These are phyloP conservation scores for Desmodesmus armatus DNA, from an alignment of 139 green algal species.

Conservation along the genomic window DNA sequence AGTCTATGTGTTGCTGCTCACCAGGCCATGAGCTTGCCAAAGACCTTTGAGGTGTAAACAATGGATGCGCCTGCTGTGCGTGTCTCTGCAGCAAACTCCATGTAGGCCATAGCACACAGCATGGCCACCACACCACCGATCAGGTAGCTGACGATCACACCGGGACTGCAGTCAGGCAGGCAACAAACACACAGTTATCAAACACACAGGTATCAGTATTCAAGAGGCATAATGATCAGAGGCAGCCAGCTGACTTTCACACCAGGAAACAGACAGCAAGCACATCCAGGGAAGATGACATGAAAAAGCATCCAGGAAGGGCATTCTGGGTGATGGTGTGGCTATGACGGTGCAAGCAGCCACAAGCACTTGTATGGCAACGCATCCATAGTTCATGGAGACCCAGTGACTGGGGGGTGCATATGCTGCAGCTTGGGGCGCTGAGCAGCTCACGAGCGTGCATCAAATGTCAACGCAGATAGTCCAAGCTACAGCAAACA, in stretches of 20 bases:
- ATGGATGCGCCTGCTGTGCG: conserved; percentile 20
- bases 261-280: too few species aligned
- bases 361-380: background rate
- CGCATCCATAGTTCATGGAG: background rate
- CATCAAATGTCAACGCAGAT: too few species aligned
- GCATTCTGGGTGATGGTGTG: background rate
- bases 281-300: too few species aligned
- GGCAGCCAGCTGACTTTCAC: too few species aligned
- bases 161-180: conserved; percentile 28
- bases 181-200: too few species aligned
- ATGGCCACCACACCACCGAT: conserved; percentile 34
- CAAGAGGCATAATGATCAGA: background rate
- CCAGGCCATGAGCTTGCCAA: conserved; percentile 37
- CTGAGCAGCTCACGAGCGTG: background rate
- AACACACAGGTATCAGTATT: too few species aligned
- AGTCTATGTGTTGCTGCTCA: background rate
- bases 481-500: too few species aligned
- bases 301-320: too few species aligned
- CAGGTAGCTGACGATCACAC: conserved; percentile 31
- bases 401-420: too few species aligned
- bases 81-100: conserved; percentile 45
- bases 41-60: conserved; percentile 34
- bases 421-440: too few species aligned
- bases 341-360: background rate
- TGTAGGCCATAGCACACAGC: conserved; percentile 27